Evolutionary conservation across 352 stramenopile species (phyloP), one percentile per base, ranked within the genome.

Genomic region (Globisporangium spinosum): DNA sequence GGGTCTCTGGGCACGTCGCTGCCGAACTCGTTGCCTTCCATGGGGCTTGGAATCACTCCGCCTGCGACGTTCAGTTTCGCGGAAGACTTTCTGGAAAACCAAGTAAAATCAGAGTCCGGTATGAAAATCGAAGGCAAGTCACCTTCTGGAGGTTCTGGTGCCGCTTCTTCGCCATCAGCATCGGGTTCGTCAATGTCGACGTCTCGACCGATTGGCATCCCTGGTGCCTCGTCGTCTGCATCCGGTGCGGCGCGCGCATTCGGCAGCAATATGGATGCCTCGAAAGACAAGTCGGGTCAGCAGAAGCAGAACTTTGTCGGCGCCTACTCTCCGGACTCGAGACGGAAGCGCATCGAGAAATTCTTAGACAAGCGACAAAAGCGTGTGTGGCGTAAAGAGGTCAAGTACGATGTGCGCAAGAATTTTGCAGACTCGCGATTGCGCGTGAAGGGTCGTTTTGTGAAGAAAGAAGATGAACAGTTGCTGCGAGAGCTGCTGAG

Each of bases 381-480:
- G 65, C 90, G 96, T 54, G 93, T 98, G 73, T 98, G 95, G 89
- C 77, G 83, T 43, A 98, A 98, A 75, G 84, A 93, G 62, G 95
- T 99, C 47, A 98, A 99, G 78, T 99, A 99, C 70, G 96, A 99
- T 76, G 96, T 99, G 40, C 83, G 97, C 9, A 99, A 99, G 75
- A 98, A 98, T 68, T 99, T 99, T 90, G 97, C 97, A 22, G 97
- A 99, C 78, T 98, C 93, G 72, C 82, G 97, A 69, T 73, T 99
- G 67, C 83, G 97, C 43, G 97, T 99, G 9, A 99, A 99, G 76
- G 94, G 97, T 13, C 85, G 96, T 2, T 99, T 99, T 72, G 96
- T 99, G 20, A 99, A 98, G 70, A 99, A 99, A 68, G 96, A 99
- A 77, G 97, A 99, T 72, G 90, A 97, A 70, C 84, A 97, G 64